Evolutionary conservation across 495 filamentous ascomycete species (phyloP).

Genomic region (Symbiotaphrina buchneri): DNA sequence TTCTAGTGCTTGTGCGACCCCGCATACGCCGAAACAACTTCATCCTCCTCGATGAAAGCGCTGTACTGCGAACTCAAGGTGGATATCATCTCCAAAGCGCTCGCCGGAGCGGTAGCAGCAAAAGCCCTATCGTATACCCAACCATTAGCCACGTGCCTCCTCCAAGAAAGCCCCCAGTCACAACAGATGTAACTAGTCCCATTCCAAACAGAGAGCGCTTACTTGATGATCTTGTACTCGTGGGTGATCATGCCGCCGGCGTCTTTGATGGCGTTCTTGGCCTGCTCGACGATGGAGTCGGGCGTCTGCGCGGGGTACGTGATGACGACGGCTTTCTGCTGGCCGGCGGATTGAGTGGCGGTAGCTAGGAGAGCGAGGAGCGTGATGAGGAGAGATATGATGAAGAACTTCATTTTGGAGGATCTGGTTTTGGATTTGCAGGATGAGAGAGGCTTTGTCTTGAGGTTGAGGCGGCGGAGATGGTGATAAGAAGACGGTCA

Average conservation of each 20-base stretch:
- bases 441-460: neutral
- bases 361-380: slow-evolving; percentile 26
- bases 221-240: slow-evolving; percentile 17
- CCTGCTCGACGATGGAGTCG: slow-evolving; percentile 37
- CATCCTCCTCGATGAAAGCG: slow-evolving; percentile 56
- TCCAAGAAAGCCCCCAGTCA: neutral
- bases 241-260: slow-evolving; percentile 31
- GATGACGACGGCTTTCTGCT: slow-evolving; percentile 53
- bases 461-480: too few relatives aligned
- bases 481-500: too few relatives aligned
- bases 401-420: slow-evolving; percentile 32
- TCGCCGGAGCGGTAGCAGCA: slow-evolving; percentile 43
- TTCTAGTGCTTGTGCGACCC: too few relatives aligned
- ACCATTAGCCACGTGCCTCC: slow-evolving; percentile 7
- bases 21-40: slow-evolving; percentile 27
- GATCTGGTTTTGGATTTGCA: neutral
- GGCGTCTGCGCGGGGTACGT: slow-evolving; percentile 57
- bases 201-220: slow-evolving; percentile 4
- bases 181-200: slow-evolving; percentile 27
- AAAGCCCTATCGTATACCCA: slow-evolving; percentile 30
- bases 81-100: slow-evolving; percentile 45
- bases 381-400: slow-evolving; percentile 14
- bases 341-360: slow-evolving; percentile 29
- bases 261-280: slow-evolving; percentile 43
- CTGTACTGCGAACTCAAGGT: slow-evolving; percentile 37